These are phyloP conservation scores for Candida pseudoglaebosa DNA, from an alignment of 805 yeast genomes.

Conservation along the genomic window DNA sequence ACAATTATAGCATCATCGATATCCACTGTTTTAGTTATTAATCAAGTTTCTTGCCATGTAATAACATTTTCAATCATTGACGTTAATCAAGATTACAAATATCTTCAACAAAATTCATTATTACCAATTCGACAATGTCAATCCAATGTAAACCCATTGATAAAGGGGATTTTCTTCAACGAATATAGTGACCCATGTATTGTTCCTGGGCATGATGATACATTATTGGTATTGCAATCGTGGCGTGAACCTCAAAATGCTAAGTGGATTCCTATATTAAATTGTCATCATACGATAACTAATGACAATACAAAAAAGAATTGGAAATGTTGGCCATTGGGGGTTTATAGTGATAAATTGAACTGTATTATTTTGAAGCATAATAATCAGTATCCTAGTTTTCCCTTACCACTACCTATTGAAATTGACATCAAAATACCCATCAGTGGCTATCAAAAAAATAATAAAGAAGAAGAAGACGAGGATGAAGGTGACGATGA, in stretches of 20 bases:
- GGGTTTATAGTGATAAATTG: constrained; percentile 64
- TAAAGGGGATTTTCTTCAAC: constrained; percentile 78
- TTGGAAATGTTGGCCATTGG: constrained; percentile 85
- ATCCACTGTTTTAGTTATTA: constrained; percentile 49
- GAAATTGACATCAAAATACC: constrained; percentile 75
- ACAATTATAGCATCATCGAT: constrained; percentile 62
- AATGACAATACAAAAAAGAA: constrained; percentile 52
- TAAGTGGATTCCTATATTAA: constrained; percentile 82
- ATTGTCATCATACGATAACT: constrained; percentile 44
- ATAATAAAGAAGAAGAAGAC: constrained; percentile 14
- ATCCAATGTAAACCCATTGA: constrained; percentile 23
- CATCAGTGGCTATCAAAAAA: constrained; percentile 25
- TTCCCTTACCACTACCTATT: constrained; percentile 82
- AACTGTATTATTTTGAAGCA: constrained; percentile 76
- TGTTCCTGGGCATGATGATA: constrained; percentile 69
- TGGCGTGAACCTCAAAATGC: constrained; percentile 81
- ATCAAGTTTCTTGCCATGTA: constrained; percentile 30
- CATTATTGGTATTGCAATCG: constrained; percentile 61
- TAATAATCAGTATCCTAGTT: constrained; percentile 57
- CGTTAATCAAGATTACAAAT: constrained; percentile 38
- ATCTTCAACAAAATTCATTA: constrained; percentile 35
- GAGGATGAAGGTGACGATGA: constrained; percentile 21
- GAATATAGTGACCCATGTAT: constrained; percentile 88
- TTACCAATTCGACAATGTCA: constrained; percentile 28
- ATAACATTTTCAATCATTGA: constrained; percentile 48